These are phyloP conservation scores for Pichia sp. DNA, from an alignment of 1,139 yeast species.

Conservation along the genomic window DNA sequence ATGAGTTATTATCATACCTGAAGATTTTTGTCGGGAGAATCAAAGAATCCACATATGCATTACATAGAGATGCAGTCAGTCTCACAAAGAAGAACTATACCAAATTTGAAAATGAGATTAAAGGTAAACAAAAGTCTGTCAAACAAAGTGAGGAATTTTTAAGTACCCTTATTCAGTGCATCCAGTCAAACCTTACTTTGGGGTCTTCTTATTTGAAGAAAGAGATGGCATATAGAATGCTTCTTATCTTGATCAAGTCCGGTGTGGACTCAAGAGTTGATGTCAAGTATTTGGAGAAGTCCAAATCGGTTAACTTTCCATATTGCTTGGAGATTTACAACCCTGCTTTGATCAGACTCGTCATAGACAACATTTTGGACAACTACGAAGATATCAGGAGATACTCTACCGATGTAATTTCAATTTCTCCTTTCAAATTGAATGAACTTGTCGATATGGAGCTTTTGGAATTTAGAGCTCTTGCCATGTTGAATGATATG, in stretches of 20 bases:
- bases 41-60: slow-evolving; percentile 57
- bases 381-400: slow-evolving; percentile 73
- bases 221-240: slow-evolving; percentile 43
- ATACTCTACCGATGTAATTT: slow-evolving; percentile 40
- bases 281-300: slow-evolving; percentile 31
- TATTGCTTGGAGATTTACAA: slow-evolving; percentile 40
- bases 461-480: slow-evolving; percentile 32
- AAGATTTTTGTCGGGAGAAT: slow-evolving; percentile 56
- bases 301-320: slow-evolving; percentile 36
- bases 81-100: slow-evolving; percentile 27
- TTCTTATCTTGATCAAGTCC: slow-evolving; percentile 42
- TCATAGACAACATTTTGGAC: slow-evolving; percentile 57
- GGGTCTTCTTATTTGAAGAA: slow-evolving; percentile 64
- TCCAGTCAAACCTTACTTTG: slow-evolving; percentile 39
- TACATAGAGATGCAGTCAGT: slow-evolving; percentile 41
- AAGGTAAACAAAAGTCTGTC: slow-evolving; percentile 26
- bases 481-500: slow-evolving; percentile 42
- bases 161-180: slow-evolving; percentile 30
- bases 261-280: slow-evolving; percentile 47
- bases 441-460: slow-evolving; percentile 26
- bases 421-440: slow-evolving; percentile 38
- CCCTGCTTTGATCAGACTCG: slow-evolving; percentile 33
- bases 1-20: slow-evolving; percentile 52
- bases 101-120: slow-evolving; percentile 31
- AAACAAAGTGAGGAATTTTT: slow-evolving; percentile 35